Conservation (phyloP, 352 stramenopile species). For the Phytophthora syringae region DNA sequence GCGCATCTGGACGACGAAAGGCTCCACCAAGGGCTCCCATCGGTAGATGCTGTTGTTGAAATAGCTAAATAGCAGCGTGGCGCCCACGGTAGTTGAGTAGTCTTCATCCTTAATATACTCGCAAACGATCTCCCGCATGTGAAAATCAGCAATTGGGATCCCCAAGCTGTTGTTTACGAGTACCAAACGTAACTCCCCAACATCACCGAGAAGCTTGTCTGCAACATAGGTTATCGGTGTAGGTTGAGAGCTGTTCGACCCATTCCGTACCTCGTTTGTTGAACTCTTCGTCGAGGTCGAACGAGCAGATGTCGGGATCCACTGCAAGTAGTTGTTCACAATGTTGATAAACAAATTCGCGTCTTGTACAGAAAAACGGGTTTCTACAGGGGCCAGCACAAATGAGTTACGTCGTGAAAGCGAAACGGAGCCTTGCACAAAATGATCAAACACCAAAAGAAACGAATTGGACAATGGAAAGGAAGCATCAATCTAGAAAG, state of each 20-base stretch:
- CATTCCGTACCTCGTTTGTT: constrained; percentile 4
- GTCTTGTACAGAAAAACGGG: constrained; percentile 88
- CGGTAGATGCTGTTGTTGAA: constrained; percentile 94
- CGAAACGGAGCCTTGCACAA: constrained; percentile 63
- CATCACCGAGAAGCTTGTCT: constrained; percentile 86
- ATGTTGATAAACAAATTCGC: constrained; percentile 85
- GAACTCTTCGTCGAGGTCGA: constrained; percentile 12
- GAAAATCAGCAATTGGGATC: constrained; percentile 88
- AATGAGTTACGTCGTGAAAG: constrained; percentile 79
- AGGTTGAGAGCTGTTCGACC: constrained; percentile 16
- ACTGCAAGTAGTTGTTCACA: constrained; percentile 84
- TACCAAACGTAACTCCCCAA: constrained; percentile 84
- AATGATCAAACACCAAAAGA: constrained; percentile 82
- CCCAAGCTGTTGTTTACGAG: constrained; percentile 90
- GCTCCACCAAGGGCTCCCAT: constrained; percentile 88
- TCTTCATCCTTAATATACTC: constrained; percentile 89
- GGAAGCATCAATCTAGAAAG: constrained; percentile 75
- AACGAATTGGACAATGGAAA: constrained; percentile 87
- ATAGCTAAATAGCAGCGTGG: constrained; percentile 86
- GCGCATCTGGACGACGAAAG: constrained; percentile 81
- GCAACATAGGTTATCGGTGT: constrained; percentile 47
- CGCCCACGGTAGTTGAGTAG: constrained; percentile 79
- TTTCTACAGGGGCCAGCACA: constrained; percentile 82
- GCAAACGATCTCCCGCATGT: constrained; percentile 88
- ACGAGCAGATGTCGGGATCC: constrained; percentile 39